Conservation (phyloP, 2,329 filamentous ascomycete species). For the Coleophoma cylindrospora region DNA sequence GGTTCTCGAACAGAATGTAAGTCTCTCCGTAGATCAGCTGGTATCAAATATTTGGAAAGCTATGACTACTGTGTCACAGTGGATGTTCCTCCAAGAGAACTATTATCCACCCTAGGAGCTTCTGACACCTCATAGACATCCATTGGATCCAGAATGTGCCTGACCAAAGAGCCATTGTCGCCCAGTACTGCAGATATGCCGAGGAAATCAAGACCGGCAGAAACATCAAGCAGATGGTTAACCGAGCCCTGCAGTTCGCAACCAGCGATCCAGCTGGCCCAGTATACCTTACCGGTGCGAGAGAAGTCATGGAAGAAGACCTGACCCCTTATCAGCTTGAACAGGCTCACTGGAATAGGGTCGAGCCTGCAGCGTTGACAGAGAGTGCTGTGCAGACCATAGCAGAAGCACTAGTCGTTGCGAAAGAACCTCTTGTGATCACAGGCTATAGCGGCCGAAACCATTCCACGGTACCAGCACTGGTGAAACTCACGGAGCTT, state of each 20-base stretch:
- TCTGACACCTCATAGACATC: constrained; percentile 32
- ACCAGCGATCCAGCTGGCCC: constrained; percentile 64
- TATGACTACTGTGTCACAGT: too few species aligned
- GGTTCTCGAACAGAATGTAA: constrained; percentile 65
- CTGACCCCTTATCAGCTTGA: constrained; percentile 54
- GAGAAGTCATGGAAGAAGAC: constrained; percentile 69
- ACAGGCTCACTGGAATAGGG: constrained; percentile 54
- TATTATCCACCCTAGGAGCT: too few species aligned
- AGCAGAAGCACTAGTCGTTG: constrained; percentile 51
- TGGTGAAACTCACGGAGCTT: constrained; percentile 63
- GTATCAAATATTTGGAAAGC: too few species aligned
- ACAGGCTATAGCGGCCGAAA: constrained; percentile 70
- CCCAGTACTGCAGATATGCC: constrained; percentile 68
- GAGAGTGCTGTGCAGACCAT: constrained; percentile 50
- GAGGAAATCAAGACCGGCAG: constrained; percentile 67
- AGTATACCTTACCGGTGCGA: constrained; percentile 60
- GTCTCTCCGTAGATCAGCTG: too few species aligned
- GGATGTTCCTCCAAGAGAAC: too few species aligned
- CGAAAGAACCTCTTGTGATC: constrained; percentile 63
- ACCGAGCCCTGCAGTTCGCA: constrained; percentile 67
- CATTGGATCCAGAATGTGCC: constrained; percentile 77
- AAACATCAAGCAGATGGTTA: constrained; percentile 73
- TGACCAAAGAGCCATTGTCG: constrained; percentile 68
- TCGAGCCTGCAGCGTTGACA: constrained; percentile 52
- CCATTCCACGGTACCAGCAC: constrained; percentile 51